Conservation (phyloP, 768 basidiomycete genomes). For the Strobilomyces echinocephalus region DNA sequence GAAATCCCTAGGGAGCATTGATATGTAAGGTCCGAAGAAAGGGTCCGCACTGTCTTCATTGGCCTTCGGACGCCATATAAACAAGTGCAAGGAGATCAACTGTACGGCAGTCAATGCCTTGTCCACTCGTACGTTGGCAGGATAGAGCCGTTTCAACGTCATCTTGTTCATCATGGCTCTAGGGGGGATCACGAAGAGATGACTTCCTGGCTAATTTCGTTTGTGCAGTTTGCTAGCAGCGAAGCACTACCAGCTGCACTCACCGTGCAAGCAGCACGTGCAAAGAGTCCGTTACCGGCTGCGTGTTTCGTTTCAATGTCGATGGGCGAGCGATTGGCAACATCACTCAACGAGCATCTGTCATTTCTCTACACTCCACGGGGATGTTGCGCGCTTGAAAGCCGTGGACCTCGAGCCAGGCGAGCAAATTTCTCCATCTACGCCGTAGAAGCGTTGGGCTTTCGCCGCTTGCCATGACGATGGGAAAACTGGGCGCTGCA, state of each 20-base stretch:
- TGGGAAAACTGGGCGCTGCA: no score
- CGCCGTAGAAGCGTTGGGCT: constrained; percentile 3
- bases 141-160: constrained; percentile 63
- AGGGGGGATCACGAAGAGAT: constrained; percentile 68
- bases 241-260: constrained; percentile 13
- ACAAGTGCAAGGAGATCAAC: constrained; percentile 75
- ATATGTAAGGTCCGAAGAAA: constrained; percentile 72
- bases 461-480: constrained; percentile 8
- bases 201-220: constrained; percentile 43
- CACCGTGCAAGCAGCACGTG: constrained; percentile 41
- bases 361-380: constrained; percentile 48
- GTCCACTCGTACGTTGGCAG: constrained; percentile 22
- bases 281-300: constrained; percentile 69
- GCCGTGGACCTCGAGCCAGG: constrained; percentile 50
- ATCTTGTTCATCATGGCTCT: constrained; percentile 65
- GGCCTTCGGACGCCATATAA: constrained; percentile 54
- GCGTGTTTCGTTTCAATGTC: constrained; percentile 17
- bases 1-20: constrained; percentile 70
- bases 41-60: constrained; percentile 45
- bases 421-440: constrained; percentile 45
- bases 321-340: neutral
- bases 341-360: constrained; percentile 41
- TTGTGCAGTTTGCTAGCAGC: neutral
- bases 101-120: constrained; percentile 58
- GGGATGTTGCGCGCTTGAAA: constrained; percentile 41